Percentiles rank a stretch among this genome's conserved stretches.
Evolutionary conservation across 768 basidiomycete genomes (phyloP).

Genomic region (Myochromella boudieri): DNA sequence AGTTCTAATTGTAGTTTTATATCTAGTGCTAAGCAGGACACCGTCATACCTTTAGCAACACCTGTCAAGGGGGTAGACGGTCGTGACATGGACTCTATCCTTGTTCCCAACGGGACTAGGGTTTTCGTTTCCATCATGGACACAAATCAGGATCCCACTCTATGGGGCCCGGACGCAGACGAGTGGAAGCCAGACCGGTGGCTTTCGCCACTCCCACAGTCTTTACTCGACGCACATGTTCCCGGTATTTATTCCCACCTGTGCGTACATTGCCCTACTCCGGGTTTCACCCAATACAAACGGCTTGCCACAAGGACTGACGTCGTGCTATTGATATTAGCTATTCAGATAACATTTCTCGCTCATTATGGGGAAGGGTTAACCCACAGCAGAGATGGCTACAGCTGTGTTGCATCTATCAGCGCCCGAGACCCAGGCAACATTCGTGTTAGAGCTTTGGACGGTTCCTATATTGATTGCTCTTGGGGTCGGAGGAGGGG

Average conservation of each 20-base stretch:
- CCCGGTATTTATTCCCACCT: slow-evolving; percentile 11
- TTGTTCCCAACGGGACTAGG: neutral
- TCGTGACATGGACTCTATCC: slow-evolving; percentile 2
- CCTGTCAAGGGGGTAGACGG: slow-evolving; percentile 4
- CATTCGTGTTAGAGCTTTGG: no score
- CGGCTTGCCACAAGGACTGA: no score
- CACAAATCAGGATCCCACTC: slow-evolving; percentile 6
- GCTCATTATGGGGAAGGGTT: no score
- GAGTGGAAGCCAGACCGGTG: slow-evolving; percentile 27
- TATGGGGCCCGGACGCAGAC: slow-evolving; percentile 16
- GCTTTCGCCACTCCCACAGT: slow-evolving; percentile 20
- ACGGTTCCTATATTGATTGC: no score
- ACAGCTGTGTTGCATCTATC: no score
- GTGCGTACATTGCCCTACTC: no score
- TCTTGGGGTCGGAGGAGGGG: no score
- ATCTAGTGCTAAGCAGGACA: neutral
- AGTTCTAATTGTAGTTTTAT: neutral
- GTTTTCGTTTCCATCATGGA: slow-evolving; percentile 2
- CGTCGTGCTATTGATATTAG: no score
- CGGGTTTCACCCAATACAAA: no score
- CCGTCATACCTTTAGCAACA: neutral
- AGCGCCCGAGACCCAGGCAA: no score
- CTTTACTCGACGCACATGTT: slow-evolving; percentile 13
- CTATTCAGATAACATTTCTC: no score
- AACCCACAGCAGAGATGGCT: no score